Base-by-base conservation (phyloP, 129 eudicot species). In the Artemisia argyi region DNA sequence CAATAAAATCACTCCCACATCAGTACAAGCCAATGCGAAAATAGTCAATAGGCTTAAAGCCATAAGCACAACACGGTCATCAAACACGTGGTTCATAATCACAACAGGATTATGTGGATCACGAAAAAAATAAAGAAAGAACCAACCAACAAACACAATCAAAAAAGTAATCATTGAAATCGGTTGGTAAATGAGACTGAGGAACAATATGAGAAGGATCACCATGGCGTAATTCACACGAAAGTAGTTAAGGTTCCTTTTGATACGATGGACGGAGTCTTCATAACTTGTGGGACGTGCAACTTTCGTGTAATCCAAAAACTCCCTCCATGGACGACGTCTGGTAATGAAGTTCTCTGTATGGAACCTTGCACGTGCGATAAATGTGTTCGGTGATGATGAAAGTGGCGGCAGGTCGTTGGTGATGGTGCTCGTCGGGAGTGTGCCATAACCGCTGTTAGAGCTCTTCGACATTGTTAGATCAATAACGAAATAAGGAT, bases 121-220 rank as follows among this genome's bases (percentile, higher is more conserved):
- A 2, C 93, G 79, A 32, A 69, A 73, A 66, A 84, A 84, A 66
- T 80, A 86, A 57, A 89, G 77, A 53, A 53, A 78, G 19, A 89
- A 48, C 96, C 94, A 91, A 19, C 77, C 85, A 9, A 84, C 72
- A 50, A 78, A 88, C 9, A 85, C 83, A n/a, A 83, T 42, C 78
- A 88, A 66, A 70, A 88, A 91, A 3, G 88, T 88, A 5, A 91
- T 86, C 90, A 91, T 84, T 3, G 96, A 88, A 4, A 86, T n/a
- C 1, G 97, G 96, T 68, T 91, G 89, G 67, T 84, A 91, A 24
- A 91, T 65, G 7, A 91, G 83, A 78, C 92, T 83, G 54, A 85
- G 79, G 61, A 91, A 89, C 59, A 91, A 84, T 39, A 89, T 81
- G 24, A 81, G 28, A 17, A 88, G 83, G 24, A 78, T 65, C 53